phyloP scores from a whole-genome alignment of 768 basidiomycete species.

The Boletus edulis region DNA sequence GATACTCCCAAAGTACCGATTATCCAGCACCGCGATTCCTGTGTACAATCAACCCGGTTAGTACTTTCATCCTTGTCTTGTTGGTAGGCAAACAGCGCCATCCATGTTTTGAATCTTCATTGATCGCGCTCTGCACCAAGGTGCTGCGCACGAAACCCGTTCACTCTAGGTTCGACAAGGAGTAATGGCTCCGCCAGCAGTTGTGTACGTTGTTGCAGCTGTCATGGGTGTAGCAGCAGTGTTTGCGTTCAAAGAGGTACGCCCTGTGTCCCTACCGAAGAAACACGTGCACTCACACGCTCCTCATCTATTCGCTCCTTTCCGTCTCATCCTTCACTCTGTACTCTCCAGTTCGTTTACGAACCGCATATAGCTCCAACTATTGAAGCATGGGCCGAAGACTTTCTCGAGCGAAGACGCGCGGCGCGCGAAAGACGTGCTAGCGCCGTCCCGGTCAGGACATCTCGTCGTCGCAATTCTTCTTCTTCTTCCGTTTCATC shows the following conservation, averaged over 20 bases:
- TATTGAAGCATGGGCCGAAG: constrained; percentile 45
- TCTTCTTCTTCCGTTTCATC: constrained; percentile 8
- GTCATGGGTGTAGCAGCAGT: constrained; percentile 48
- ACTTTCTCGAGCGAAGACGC: constrained; percentile 30
- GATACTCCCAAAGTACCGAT: background rate
- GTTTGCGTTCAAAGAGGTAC: constrained; percentile 60
- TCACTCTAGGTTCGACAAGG: constrained; percentile 4
- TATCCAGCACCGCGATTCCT: background rate
- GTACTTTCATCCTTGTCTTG: background rate
- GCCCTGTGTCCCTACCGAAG: constrained; percentile 7
- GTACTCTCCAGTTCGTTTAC: constrained; percentile 53
- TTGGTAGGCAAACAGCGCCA: constrained; percentile 2
- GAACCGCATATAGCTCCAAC: constrained; percentile 67
- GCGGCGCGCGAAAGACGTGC: constrained; percentile 27
- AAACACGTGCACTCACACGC: constrained; percentile 23
- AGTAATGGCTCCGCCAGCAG: constrained; percentile 32
- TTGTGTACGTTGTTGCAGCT: constrained; percentile 50
- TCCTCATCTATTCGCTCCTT: background rate
- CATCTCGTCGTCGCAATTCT: constrained; percentile 17
- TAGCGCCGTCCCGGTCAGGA: constrained; percentile 17
- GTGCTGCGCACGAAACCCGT: constrained; percentile 15
- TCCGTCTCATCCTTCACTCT: no score
- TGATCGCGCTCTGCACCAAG: background rate
- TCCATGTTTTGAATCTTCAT: background rate
- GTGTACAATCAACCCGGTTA: background rate